phyloP scores from a whole-genome alignment of 164 flowering plant species.

The Umbellularia californica region DNA sequence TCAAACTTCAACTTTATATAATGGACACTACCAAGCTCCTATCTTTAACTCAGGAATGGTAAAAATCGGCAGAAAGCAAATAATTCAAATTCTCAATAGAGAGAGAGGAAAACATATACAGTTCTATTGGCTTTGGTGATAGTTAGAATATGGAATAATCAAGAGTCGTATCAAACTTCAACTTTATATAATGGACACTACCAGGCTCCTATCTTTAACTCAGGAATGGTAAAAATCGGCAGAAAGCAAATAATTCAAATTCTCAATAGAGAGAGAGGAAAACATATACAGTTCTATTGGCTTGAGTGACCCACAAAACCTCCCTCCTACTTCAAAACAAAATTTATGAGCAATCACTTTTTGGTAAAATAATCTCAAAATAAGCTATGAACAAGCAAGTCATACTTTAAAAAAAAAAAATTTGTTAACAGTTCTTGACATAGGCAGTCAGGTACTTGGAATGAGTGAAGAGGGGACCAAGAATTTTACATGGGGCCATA shows the following conservation, averaged over 20 bases:
- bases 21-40: neutral
- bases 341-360: neutral
- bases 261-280: neutral
- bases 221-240: neutral
- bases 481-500: too few species aligned
- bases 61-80: neutral
- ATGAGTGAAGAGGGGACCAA: too few species aligned
- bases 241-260: neutral
- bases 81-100: neutral
- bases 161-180: constrained; percentile 49
- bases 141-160: constrained; percentile 77
- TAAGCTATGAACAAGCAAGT: too few species aligned
- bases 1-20: constrained; percentile 31
- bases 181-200: neutral
- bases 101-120: neutral
- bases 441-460: too few species aligned
- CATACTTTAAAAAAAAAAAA: too few species aligned
- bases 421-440: too few species aligned
- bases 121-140: constrained; percentile 36
- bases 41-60: neutral
- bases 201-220: neutral
- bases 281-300: too few species aligned
- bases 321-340: neutral
- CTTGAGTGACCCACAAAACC: neutral
- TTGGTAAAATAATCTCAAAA: too few species aligned